Evolutionary conservation across 768 basidiomycete genomes (phyloP).

Genomic region (Boletus rubropictus): DNA sequence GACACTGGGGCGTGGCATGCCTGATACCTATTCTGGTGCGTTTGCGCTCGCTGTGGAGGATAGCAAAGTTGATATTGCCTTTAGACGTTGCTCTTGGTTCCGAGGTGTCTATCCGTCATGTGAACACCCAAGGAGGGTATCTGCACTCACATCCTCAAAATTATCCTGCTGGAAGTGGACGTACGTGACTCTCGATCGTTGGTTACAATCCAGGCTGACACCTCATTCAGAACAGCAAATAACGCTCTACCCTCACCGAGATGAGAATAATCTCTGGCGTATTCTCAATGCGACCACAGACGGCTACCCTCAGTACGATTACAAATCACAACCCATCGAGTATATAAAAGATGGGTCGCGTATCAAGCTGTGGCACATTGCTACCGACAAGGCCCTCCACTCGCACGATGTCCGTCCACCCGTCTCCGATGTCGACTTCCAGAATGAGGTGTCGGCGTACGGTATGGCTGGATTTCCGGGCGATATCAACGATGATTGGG

Average conservation of each 20-base stretch:
- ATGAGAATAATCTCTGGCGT: conserved; percentile 91
- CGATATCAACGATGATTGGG: conserved; percentile 91
- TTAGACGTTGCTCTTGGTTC: conserved; percentile 85
- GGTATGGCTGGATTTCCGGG: conserved; percentile 82
- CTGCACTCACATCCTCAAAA: conserved; percentile 89
- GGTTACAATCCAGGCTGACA: background rate
- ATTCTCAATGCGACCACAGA: conserved; percentile 68
- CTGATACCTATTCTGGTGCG: conserved; percentile 85
- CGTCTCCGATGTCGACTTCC: conserved; percentile 96
- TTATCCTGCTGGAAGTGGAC: conserved; percentile 87
- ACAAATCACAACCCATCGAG: conserved; percentile 46
- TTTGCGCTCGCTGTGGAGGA: background rate
- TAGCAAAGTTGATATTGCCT: background rate
- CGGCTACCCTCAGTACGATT: conserved; percentile 40
- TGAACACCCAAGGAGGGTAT: conserved; percentile 99
- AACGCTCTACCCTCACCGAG: conserved; percentile 98
- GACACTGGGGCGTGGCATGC: conserved; percentile 83
- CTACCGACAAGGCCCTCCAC: conserved; percentile 84
- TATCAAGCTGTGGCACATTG: conserved; percentile 75
- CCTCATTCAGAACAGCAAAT: conserved; percentile 82
- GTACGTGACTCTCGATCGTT: conserved; percentile 40
- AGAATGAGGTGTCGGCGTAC: conserved; percentile 96
- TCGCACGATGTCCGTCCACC: conserved; percentile 94
- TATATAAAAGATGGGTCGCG: conserved; percentile 62
- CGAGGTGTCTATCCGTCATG: conserved; percentile 73